Evolutionary conservation across 257 asterid genomes (phyloP), one percentile per base, ranked within the genome.

Genomic region (Scutellaria minor): DNA sequence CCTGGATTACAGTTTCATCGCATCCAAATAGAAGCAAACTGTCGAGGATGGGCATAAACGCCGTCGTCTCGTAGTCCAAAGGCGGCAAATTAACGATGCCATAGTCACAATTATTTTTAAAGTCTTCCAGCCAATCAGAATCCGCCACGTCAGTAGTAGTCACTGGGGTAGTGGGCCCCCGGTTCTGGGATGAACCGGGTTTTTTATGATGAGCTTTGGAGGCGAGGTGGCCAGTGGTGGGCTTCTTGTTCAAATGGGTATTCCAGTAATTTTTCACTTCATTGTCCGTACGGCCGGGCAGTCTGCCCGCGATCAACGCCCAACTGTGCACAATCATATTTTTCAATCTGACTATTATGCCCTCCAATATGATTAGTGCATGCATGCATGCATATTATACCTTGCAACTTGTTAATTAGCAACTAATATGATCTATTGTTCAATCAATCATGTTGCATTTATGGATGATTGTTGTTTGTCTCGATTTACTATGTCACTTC

Each of bases 231-330:
- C 42, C 59, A 39, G 66, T 22, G 7, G 75, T 24, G 58, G 82
- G 51, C 66, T 72, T 77, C 85, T 84, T 86, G 81, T 78, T 83
- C 89, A 86, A 82, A 84, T 86, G 89, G 44, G 91, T 86, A 77
- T 86, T 86, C 91, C 91, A 86, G 51, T 83, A 86, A 70, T 86
- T 86, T 47, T 82, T 86, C 2, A 84, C 89, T 70, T 86, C 91
- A 52, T 86, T 86, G 70, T 86, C 91, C 3, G 91, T 86, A 64
- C 91, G 85, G 0, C 91, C 91, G 0, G 91, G 91, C 5, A 86
- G 85, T 64, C 89, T 69, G 3, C 90, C 90, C 8, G 91, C 91
- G 35, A 86, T 86, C 75, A 86, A 71, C 20, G 91, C 82, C 91
- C 91, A 86, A 37, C 91, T 86, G 67, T 24, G 5, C 3, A 8